These are phyloP conservation scores for Neurospora terricola DNA, from an alignment of 495 filamentous ascomycete species.

Conservation along the genomic window DNA sequence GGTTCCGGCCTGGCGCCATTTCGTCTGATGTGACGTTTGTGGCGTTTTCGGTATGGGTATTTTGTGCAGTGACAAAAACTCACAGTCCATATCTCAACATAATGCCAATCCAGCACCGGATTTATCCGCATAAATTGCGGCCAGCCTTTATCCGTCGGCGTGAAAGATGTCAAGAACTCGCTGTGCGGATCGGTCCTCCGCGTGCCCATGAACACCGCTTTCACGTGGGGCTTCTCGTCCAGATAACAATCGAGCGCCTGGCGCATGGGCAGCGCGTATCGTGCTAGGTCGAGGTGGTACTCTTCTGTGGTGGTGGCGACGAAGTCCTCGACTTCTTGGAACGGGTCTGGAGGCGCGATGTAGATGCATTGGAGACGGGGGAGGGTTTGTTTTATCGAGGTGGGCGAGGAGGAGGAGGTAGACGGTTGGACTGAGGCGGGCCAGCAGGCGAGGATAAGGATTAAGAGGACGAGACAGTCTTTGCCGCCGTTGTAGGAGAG, in stretches of 20 bases:
- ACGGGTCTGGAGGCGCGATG: slow-evolving; percentile 71
- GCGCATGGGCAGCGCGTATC: slow-evolving; percentile 71
- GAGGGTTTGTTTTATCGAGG: neutral
- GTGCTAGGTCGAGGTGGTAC: slow-evolving; percentile 70
- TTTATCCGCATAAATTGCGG: slow-evolving; percentile 87
- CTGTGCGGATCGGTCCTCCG: slow-evolving; percentile 89
- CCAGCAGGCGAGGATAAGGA: slow-evolving; percentile 73
- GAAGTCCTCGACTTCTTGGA: slow-evolving; percentile 76
- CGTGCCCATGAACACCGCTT: slow-evolving; percentile 89
- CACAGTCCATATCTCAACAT: slow-evolving; percentile 85
- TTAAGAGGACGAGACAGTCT: slow-evolving; percentile 89
- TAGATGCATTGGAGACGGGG: slow-evolving; percentile 67
- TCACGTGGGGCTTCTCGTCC: slow-evolving; percentile 46
- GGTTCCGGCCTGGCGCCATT: neutral
- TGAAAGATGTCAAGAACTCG: slow-evolving; percentile 63
- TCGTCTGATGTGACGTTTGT: neutral
- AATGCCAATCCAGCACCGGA: slow-evolving; percentile 96
- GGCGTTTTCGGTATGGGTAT: neutral
- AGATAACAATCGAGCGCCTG: slow-evolving; percentile 72
- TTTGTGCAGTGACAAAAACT: slow-evolving; percentile 21
- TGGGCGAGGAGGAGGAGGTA: neutral
- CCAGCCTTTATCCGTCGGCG: slow-evolving; percentile 82
- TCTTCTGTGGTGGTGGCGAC: slow-evolving; percentile 48
- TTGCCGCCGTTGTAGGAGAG: slow-evolving; percentile 98
- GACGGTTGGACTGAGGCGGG: slow-evolving; percentile 18